Percentiles rank a stretch among this genome's conserved stretches.
These are phyloP conservation scores for Kluyveromyces nonfermentans DNA, from an alignment of 805 yeast species.

Conservation along the genomic window DNA sequence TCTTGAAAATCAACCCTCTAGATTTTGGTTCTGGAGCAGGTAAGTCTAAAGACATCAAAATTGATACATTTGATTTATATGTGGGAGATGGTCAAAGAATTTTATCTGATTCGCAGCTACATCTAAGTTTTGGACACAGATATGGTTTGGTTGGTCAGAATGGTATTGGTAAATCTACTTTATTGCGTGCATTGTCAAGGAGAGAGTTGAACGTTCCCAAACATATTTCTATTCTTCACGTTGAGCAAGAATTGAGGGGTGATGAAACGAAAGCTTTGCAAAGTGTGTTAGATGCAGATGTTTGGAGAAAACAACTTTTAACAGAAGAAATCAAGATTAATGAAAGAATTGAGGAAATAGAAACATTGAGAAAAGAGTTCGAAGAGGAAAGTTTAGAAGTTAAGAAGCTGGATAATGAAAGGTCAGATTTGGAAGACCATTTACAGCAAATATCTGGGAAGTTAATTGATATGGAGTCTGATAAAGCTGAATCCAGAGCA, in stretches of 20 bases:
- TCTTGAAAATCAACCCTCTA: slow-evolving; percentile 88
- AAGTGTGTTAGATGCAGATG: slow-evolving; percentile 98
- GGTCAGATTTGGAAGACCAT: slow-evolving; percentile 73
- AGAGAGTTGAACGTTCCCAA: slow-evolving; percentile 92
- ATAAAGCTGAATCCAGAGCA: slow-evolving; percentile 95
- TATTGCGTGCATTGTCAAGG: slow-evolving; percentile 81
- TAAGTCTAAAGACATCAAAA: slow-evolving; percentile 90
- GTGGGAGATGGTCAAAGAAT: slow-evolving; percentile 96
- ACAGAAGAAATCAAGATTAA: slow-evolving; percentile 66
- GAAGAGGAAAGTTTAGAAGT: slow-evolving; percentile 69
- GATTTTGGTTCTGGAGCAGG: slow-evolving; percentile 88
- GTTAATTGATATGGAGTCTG: slow-evolving; percentile 87
- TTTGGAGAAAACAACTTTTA: slow-evolving; percentile 89
- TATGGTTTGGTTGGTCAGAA: slow-evolving; percentile 98
- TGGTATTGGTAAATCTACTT: slow-evolving; percentile 98
- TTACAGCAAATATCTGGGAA: slow-evolving; percentile 74
- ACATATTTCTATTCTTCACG: slow-evolving; percentile 91
- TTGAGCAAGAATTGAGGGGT: slow-evolving; percentile 94
- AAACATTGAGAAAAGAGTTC: slow-evolving; percentile 55
- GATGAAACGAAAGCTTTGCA: slow-evolving; percentile 87
- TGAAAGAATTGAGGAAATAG: slow-evolving; percentile 69
- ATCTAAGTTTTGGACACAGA: slow-evolving; percentile 85
- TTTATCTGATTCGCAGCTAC: slow-evolving; percentile 74
- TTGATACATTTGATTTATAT: slow-evolving; percentile 86
- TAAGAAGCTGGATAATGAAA: slow-evolving; percentile 77